Percentiles rank a stretch among this genome's conserved stretches.
These are phyloP conservation scores for Talaromyces trachyspermus DNA, from an alignment of 495 filamentous ascomycete genomes.

Conservation along the genomic window DNA sequence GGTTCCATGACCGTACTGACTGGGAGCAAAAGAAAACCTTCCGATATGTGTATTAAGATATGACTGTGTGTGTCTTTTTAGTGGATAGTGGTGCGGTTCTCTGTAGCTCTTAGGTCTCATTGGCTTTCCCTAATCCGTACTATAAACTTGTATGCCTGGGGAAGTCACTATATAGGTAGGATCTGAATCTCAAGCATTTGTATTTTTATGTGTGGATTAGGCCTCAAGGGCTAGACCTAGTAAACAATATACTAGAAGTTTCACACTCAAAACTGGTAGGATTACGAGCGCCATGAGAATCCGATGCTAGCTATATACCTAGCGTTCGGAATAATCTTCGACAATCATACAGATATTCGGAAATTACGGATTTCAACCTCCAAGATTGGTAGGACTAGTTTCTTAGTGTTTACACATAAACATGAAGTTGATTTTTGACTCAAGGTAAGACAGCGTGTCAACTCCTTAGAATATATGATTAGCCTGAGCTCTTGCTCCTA, in stretches of 20 bases:
- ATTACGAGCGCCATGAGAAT: too few species aligned
- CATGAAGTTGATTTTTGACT: too few species aligned
- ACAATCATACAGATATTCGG: too few species aligned
- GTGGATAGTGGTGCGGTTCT: neutral
- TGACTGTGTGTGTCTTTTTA: neutral
- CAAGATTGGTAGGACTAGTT: too few species aligned
- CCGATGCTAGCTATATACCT: too few species aligned
- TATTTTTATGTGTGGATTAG: neutral
- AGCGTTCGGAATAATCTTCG: too few species aligned
- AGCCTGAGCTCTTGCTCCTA: too few species aligned
- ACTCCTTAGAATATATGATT: too few species aligned
- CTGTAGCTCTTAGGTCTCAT: neutral
- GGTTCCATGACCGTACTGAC: neutral
- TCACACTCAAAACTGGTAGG: too few species aligned
- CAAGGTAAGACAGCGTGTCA: too few species aligned
- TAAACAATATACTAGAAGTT: neutral
- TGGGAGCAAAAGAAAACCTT: neutral
- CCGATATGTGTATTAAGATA: neutral
- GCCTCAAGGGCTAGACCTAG: neutral
- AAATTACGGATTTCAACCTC: too few species aligned
- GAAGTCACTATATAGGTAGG: neutral
- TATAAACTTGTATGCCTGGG: neutral
- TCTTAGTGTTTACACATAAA: too few species aligned
- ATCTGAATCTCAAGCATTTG: neutral
- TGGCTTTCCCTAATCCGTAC: neutral